A percentile compares a stretch with the other conserved stretches of the same genome.
Evolutionary conservation across 2,329 filamentous ascomycete genomes (phyloP).

Genomic region (Alternaria alternata): DNA sequence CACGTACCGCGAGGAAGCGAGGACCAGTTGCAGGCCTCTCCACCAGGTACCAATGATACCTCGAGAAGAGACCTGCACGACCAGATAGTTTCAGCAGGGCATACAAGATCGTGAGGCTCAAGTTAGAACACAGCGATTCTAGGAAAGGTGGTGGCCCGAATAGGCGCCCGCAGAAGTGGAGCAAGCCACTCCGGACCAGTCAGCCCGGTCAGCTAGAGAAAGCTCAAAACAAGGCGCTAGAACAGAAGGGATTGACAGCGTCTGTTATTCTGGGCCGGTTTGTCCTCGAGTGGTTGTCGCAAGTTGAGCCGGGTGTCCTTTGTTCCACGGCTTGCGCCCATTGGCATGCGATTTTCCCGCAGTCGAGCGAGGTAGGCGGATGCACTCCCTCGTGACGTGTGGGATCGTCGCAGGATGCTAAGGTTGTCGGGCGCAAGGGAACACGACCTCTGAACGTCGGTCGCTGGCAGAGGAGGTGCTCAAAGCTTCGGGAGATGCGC

Average conservation of each 20-base stretch:
- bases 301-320: constrained; percentile 41
- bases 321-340: constrained; percentile 50
- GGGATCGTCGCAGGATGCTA: constrained; percentile 31
- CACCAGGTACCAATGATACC: constrained; percentile 49
- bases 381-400: constrained; percentile 36
- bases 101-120: constrained; percentile 54
- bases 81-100: constrained; percentile 52
- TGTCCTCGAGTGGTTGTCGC: constrained; percentile 43
- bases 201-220: constrained; percentile 46
- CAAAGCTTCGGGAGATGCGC: constrained; percentile 35
- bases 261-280: constrained; percentile 41
- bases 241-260: constrained; percentile 29
- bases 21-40: constrained; percentile 47
- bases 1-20: constrained; percentile 53
- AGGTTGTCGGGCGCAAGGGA: constrained; percentile 50
- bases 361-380: constrained; percentile 32
- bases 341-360: constrained; percentile 35
- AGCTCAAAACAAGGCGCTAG: constrained; percentile 46
- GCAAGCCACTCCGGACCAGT: constrained; percentile 49
- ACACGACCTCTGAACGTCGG: constrained; percentile 45
- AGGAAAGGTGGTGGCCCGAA: constrained; percentile 44
- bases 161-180: constrained; percentile 50
- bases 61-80: constrained; percentile 49
- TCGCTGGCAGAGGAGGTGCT: constrained; percentile 49
- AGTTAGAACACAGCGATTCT: constrained; percentile 49